A percentile compares a stretch with the other conserved stretches of the same genome.
phyloP scores from a whole-genome alignment of 2,329 filamentous ascomycete genomes.

The Cercospora brassicicola region DNA sequence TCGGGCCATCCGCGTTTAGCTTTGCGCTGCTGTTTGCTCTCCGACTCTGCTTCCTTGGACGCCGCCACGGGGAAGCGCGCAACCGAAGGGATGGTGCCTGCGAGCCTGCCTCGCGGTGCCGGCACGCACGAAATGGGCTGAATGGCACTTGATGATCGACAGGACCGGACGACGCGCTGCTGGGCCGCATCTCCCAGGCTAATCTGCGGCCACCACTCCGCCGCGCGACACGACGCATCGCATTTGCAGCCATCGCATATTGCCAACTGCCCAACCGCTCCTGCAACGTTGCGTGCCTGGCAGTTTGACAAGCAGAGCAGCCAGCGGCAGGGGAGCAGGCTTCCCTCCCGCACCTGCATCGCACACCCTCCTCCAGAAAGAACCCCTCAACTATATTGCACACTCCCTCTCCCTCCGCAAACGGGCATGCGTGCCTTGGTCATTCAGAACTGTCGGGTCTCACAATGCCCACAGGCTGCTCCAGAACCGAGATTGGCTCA shows the following conservation, averaged over 20 bases:
- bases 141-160: slow-evolving; percentile 16
- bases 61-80: slow-evolving; percentile 14
- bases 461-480: neutral
- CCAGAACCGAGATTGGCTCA: slow-evolving; percentile 11
- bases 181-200: neutral
- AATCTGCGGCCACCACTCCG: neutral
- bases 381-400: neutral
- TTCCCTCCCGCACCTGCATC: neutral
- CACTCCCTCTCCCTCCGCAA: neutral
- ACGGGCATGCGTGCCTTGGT: neutral
- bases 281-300: neutral
- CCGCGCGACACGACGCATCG: neutral
- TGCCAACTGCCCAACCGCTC: neutral
- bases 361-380: neutral
- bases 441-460: neutral
- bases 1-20: neutral
- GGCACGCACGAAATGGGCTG: neutral
- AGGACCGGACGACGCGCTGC: slow-evolving; percentile 7
- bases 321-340: neutral
- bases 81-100: slow-evolving; percentile 4
- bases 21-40: neutral
- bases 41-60: neutral
- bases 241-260: neutral
- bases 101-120: neutral
- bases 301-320: neutral